Evolutionary conservation across 306 rosid species (phyloP).

Genomic region (Alnus glutinosa): DNA sequence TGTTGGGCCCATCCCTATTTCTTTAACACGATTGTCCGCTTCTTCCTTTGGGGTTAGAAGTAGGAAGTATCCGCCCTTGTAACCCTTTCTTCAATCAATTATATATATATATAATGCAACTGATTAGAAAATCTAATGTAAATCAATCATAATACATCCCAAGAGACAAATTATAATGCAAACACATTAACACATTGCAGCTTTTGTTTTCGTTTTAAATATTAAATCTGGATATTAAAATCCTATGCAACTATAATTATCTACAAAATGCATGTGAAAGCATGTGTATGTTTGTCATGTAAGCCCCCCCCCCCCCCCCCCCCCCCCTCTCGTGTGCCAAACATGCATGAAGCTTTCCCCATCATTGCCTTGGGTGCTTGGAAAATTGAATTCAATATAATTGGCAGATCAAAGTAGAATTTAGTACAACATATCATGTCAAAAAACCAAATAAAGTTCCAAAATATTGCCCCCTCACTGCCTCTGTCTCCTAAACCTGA

Average conservation of each 20-base stretch:
- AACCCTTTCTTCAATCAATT: too few relatives aligned
- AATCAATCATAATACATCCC: too few relatives aligned
- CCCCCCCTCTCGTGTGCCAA: background rate
- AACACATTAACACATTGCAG: slow-evolving; percentile 19
- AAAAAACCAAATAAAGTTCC: background rate
- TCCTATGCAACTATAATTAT: background rate
- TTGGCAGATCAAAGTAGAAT: slow-evolving; percentile 3
- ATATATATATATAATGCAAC: too few relatives aligned
- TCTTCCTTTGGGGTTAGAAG: too few relatives aligned
- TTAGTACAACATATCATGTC: background rate
- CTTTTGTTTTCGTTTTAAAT: background rate
- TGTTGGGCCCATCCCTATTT: too few relatives aligned
- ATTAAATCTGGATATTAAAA: slow-evolving; percentile 18
- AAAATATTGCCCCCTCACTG: background rate
- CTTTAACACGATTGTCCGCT: too few relatives aligned
- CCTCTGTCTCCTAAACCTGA: slow-evolving; percentile 8
- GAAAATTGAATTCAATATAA: background rate
- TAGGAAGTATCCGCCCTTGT: too few relatives aligned
- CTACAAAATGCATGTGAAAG: slow-evolving; percentile 41
- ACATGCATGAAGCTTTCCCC: background rate
- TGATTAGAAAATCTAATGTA: too few relatives aligned
- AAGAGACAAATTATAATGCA: slow-evolving; percentile 17
- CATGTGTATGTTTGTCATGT: slow-evolving; percentile 18
- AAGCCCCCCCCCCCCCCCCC: background rate
- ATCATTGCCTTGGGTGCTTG: slow-evolving; percentile 10